Percentiles rank a stretch among this genome's conserved stretches.
Evolutionary conservation across 1,139 yeast species (phyloP).

Genomic region (Kluyveromyces sp.): DNA sequence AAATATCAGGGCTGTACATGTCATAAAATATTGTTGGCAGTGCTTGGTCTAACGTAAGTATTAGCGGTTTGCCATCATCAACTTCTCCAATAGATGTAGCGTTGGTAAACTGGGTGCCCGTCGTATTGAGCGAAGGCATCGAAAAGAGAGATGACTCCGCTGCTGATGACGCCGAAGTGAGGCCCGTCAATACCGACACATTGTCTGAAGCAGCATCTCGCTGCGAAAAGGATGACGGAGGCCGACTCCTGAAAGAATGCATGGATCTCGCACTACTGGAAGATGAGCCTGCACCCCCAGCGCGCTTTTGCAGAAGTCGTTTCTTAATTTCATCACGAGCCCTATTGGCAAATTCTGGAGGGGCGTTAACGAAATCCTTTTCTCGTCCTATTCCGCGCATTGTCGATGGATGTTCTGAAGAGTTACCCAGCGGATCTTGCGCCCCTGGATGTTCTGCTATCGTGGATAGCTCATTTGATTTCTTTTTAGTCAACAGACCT

Average conservation of each 20-base stretch:
- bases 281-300: not conserved
- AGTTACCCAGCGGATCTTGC: slow-evolving; percentile 3
- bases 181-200: not conserved
- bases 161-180: slow-evolving; percentile 1
- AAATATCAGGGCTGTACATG: slow-evolving; percentile 49
- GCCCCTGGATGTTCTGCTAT: slow-evolving; percentile 8
- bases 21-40: slow-evolving; percentile 44
- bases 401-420: not conserved
- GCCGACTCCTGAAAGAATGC: slow-evolving; percentile 6
- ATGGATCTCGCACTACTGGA: slow-evolving; percentile 3
- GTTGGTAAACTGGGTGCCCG: not conserved
- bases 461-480: slow-evolving; percentile 9
- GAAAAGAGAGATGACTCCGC: slow-evolving; percentile 3
- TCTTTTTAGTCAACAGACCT: slow-evolving; percentile 16
- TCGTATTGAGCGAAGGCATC: slow-evolving; percentile 5
- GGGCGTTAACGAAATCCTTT: slow-evolving; percentile 32
- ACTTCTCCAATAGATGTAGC: slow-evolving; percentile 1
- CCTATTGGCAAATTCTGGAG: slow-evolving; percentile 35
- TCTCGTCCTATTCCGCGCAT: not conserved
- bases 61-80: slow-evolving; percentile 16
- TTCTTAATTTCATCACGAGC: slow-evolving; percentile 37
- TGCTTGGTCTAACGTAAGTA: slow-evolving; percentile 34
- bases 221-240: not conserved
- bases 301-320: slow-evolving; percentile 22
- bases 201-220: not conserved